A percentile compares a stretch with the other conserved stretches of the same genome.
phyloP scores from a whole-genome alignment of 176 grass and related monocot genomes.

The Cocos nucifera region DNA sequence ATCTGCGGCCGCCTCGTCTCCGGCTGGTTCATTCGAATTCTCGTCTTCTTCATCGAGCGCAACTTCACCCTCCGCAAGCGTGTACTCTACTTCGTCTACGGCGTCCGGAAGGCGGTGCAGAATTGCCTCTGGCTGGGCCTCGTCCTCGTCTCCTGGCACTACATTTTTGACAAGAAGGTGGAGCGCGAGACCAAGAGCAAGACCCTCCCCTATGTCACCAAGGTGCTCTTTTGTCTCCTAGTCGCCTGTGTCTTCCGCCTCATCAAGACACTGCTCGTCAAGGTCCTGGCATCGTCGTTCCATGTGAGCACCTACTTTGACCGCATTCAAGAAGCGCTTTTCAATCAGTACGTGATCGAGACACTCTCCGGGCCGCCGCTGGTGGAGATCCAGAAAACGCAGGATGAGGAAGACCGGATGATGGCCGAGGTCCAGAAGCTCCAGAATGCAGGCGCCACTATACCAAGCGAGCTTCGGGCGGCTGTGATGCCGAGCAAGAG shows the following conservation, averaged over 20 bases:
- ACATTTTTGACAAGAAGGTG: conserved; percentile 58
- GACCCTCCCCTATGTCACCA: conserved; percentile 4
- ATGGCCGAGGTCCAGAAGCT: conserved; percentile 55
- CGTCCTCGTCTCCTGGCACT: conserved; percentile 58
- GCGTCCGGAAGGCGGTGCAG: conserved; percentile 55
- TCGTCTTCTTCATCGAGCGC: conserved; percentile 53
- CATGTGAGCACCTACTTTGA: conserved; percentile 80
- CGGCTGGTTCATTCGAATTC: conserved; percentile 55
- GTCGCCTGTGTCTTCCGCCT: neutral
- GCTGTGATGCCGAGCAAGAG: conserved; percentile 30
- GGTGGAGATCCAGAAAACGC: conserved; percentile 24
- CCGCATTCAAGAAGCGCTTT: conserved; percentile 73
- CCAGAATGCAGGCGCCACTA: conserved; percentile 39
- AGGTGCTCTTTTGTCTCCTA: too few species aligned
- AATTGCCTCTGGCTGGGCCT: conserved; percentile 66
- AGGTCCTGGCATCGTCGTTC: conserved; percentile 50
- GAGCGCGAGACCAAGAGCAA: conserved; percentile 22
- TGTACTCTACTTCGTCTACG: conserved; percentile 83
- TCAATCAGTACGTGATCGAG: conserved; percentile 68
- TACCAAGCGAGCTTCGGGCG: conserved; percentile 42
- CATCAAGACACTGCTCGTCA: conserved; percentile 25
- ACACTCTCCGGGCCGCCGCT: conserved; percentile 60
- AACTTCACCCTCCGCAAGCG: conserved; percentile 73
- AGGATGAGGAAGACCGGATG: conserved; percentile 38
- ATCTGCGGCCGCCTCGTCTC: conserved; percentile 79